Conservation (phyloP, 2,329 filamentous ascomycete species). For the Trichoderma sp. region DNA sequence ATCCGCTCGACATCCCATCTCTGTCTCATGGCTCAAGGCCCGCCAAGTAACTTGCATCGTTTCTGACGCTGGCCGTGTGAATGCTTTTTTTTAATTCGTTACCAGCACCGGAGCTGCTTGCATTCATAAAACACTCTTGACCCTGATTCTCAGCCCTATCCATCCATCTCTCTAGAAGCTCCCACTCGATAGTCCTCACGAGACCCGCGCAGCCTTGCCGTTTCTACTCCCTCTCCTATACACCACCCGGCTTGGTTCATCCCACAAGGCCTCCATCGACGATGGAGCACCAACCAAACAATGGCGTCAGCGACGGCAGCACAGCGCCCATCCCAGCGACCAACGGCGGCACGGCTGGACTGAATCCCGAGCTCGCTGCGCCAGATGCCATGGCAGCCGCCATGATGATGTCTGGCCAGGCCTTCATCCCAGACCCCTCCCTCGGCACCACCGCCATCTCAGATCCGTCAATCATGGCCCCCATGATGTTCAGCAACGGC, state of each 20-base stretch:
- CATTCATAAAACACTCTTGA: background rate
- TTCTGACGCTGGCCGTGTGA: constrained; percentile 1
- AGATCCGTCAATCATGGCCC: constrained; percentile 36
- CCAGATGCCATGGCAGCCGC: constrained; percentile 14
- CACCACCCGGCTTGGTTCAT: background rate
- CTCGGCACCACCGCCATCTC: constrained; percentile 31
- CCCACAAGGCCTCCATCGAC: background rate
- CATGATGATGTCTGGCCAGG: constrained; percentile 26
- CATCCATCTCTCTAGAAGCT: background rate
- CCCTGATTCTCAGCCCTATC: background rate
- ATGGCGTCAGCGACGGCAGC: constrained; percentile 17
- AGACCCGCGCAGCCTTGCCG: constrained; percentile 21
- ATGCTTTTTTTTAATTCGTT: background rate
- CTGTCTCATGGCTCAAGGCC: background rate
- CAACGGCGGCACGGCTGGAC: constrained; percentile 18
- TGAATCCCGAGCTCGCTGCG: constrained; percentile 20
- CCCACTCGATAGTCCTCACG: background rate
- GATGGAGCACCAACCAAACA: constrained; percentile 25
- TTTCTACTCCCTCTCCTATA: background rate
- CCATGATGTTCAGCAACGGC: constrained; percentile 38
- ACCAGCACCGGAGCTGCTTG: background rate
- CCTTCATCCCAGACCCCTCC: constrained; percentile 33
- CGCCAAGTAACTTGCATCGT: background rate
- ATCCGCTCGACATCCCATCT: constrained; percentile 1
- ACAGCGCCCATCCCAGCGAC: constrained; percentile 5